Base-by-base conservation (phyloP, 805 yeast genomes). In the Metschnikowia arizonensis region DNA sequence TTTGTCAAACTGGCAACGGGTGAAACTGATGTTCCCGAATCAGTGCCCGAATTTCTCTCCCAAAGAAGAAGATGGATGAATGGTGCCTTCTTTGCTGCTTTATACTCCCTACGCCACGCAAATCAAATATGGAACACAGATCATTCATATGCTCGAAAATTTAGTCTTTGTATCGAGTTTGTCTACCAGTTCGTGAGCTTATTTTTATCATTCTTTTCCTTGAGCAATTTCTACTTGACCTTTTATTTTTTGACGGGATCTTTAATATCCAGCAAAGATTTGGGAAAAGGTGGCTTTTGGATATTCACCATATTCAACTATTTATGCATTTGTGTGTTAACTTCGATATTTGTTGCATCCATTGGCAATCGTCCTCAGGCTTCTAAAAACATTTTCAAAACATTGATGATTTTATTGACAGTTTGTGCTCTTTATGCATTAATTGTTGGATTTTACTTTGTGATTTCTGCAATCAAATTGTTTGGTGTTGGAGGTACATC, bases 281-380 rank as follows among this genome's bases (percentile, higher is more conserved):
- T 85, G 43, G 81, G 82, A 33, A 72, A 67, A 32, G 90, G 86
- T n/a, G 98, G 97, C 11, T 81, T 82, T 56, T 82, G 88, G 69
- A 66, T 88, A 23, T 91, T 90, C 64, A 83, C 89, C 40, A 74
- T 90, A 35, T 82, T 93, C 80, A 88, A 89, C 63, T 90, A 93
- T 62, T 67, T 88, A 49, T 81, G 91, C 58, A 76, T 89, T 44
- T 82, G 95, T 62, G 84, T 86, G 15, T 74, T 93, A 55, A 82
- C 93, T 10, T 80, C 95, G n/a, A 83, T 89, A 65, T 86, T 93
- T 59, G 83, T 93, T 53, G 85, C 90, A 30, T 89, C 97, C 0
- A 85, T 93, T 78, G 99, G 99, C 52, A 93, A 93, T 61, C 78
- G 98, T 58, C 99, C 99, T 2, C 98, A 93, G 57, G 99, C 99